These are phyloP conservation scores for Saturnispora diversa DNA, from an alignment of 805 yeast genomes.

Conservation along the genomic window DNA sequence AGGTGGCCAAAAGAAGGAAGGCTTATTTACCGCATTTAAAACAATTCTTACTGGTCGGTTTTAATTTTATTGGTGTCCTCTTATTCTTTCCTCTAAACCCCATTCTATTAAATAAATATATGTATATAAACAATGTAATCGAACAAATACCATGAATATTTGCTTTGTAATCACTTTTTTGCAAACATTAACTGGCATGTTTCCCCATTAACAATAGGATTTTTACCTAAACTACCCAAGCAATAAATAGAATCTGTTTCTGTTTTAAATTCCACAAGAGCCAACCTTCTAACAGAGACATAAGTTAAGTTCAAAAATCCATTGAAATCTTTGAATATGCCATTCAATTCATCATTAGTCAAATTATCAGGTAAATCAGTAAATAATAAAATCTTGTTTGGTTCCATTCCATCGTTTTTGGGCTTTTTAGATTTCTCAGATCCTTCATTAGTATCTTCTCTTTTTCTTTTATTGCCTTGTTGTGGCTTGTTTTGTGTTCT, in stretches of 20 bases:
- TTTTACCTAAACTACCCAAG: slow-evolving; percentile 18
- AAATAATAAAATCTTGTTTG: slow-evolving; percentile 60
- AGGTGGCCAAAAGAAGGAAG: slow-evolving; percentile 61
- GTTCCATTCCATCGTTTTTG: slow-evolving; percentile 32
- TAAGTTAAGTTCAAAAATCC: slow-evolving; percentile 65
- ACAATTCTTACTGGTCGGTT: slow-evolving; percentile 72
- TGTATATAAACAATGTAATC: slow-evolving; percentile 3
- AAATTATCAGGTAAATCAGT: slow-evolving; percentile 51
- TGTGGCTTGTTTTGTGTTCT: slow-evolving; percentile 7
- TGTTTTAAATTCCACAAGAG: slow-evolving; percentile 69
- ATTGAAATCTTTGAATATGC: slow-evolving; percentile 38
- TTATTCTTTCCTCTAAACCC: neutral
- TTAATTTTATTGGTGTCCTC: neutral
- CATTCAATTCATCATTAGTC: slow-evolving; percentile 34
- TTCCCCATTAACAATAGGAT: slow-evolving; percentile 16
- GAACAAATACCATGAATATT: neutral
- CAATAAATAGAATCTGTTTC: slow-evolving; percentile 39
- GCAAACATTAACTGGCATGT: slow-evolving; percentile 27
- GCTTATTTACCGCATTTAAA: slow-evolving; percentile 54
- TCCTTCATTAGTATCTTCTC: slow-evolving; percentile 14
- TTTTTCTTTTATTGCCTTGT: slow-evolving; percentile 16
- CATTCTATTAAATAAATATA: neutral
- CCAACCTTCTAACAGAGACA: slow-evolving; percentile 60
- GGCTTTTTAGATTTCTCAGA: neutral
- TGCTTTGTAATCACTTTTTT: slow-evolving; percentile 18